Base-by-base conservation (phyloP, 78 protist species). In the Emiliania huxleyi region DNA sequence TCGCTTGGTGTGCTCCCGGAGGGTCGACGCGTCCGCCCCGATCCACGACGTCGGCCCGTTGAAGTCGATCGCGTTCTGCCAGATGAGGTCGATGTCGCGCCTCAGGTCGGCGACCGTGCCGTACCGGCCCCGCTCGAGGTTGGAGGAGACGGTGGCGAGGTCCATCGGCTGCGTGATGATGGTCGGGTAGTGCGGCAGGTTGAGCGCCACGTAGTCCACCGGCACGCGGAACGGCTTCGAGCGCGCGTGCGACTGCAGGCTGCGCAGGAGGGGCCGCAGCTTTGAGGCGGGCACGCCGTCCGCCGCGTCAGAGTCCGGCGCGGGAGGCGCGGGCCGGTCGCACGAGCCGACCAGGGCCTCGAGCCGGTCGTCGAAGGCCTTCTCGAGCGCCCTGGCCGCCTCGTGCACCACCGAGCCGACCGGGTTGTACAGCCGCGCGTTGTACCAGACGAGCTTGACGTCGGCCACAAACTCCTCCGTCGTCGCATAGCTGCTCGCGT, bases 21-120 rank as follows among this genome's bases (percentile, higher is more conserved):
- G 83, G 38, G 25, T 69, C 33, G 1, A 6, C 26, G 11, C 33
- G 44, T 11, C 2, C 37, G 69, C 12, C 18, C 33, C 93, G 62
- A 90, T 43, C 11, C 5, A 21, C 44, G 93, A 90, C 15, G 22
- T 42, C 29, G 3, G 56, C 44, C 43, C 42, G 89, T 81, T 81
- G 89, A 44, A 81, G 8, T 0, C 40, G 35, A 25, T 11, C 26
- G 37, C 25, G 56, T 81, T 81, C 19, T 0, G 0, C 89, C 89
- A 81, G 56, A 81, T 44, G 11, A 81, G 89, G 26, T 81, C 89
- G 89, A 81, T 52, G 62, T 52, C 62, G 15, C 62, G 62, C 29
- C 62, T 52, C 62, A 52, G 29, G 29, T 52, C 62, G 8, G 62
- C 62, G 62, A 52, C 62, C 33, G 77, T 29, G 38, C 23, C 22